Percentiles rank a stretch among this genome's conserved stretches.
Conservation (phyloP, 192 early-diverging fungal species). For the Coemansia sp. region DNA sequence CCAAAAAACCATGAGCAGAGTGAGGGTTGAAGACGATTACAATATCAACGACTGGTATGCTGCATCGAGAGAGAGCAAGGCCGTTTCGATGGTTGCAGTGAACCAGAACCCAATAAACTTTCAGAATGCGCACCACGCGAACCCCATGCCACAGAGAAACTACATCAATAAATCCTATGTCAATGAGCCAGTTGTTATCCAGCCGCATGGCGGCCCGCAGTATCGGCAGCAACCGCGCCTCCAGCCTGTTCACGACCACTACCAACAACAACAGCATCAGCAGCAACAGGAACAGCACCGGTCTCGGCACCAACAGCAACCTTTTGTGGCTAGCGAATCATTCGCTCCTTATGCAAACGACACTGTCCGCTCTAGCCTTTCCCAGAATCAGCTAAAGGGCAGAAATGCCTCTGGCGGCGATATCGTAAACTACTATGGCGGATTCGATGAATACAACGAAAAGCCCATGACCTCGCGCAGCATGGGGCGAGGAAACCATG, state of each 20-base stretch:
- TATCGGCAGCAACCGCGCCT: conserved; percentile 10
- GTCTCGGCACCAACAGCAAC: background rate
- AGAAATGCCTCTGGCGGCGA: background rate
- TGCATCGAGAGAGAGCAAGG: conserved; percentile 34
- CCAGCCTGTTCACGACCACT: conserved; percentile 12
- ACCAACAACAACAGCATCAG: conserved; percentile 15
- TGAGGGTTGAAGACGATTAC: conserved; percentile 23
- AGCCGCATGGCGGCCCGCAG: background rate
- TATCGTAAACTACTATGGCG: conserved; percentile 3
- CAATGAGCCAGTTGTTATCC: conserved; percentile 1
- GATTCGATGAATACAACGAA: conserved; percentile 4
- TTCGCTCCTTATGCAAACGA: background rate
- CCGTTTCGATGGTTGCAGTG: conserved; percentile 19
- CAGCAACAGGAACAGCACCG: conserved; percentile 5
- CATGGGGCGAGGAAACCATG: background rate
- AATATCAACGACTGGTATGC: conserved; percentile 38
- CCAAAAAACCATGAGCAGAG: conserved; percentile 13
- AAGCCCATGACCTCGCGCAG: conserved; percentile 6
- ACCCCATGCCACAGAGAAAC: conserved; percentile 9
- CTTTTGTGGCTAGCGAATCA: background rate
- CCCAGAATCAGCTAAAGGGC: background rate
- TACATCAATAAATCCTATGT: background rate
- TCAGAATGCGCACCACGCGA: conserved; percentile 3
- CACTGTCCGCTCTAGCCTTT: background rate
- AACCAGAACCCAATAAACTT: conserved; percentile 13